phyloP scores from a whole-genome alignment of 2,329 filamentous ascomycete species.

The Trichoderma oligosporum region DNA sequence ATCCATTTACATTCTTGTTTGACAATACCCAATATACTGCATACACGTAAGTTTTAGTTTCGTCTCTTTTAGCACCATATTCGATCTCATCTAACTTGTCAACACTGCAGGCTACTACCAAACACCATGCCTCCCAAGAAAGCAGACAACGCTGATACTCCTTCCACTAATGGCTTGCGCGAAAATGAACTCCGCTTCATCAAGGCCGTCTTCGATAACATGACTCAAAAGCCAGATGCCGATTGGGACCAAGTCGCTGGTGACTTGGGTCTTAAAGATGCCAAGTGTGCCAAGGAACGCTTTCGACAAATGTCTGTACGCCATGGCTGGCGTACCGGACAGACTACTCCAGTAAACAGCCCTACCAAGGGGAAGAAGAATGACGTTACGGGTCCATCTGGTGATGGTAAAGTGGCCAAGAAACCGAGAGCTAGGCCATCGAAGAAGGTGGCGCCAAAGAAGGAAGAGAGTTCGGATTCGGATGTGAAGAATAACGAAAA shows the following conservation, averaged over 20 bases:
- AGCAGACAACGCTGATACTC: constrained; percentile 21
- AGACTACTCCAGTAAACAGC: constrained; percentile 17
- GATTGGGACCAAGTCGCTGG: constrained; percentile 40
- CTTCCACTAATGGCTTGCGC: constrained; percentile 29
- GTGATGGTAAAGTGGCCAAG: constrained; percentile 32
- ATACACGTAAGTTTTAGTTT: not conserved
- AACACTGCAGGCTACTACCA: not conserved
- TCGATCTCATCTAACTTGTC: not conserved
- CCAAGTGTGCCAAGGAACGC: constrained; percentile 41
- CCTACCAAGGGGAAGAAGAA: constrained; percentile 31
- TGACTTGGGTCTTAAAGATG: constrained; percentile 38
- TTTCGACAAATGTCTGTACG: constrained; percentile 40
- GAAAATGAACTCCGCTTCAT: constrained; percentile 38
- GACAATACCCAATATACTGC: no score
- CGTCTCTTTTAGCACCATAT: not conserved
- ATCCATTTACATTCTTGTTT: not conserved
- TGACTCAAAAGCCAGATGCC: constrained; percentile 39
- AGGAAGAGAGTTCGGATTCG: constrained; percentile 20
- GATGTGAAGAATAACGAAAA: constrained; percentile 20
- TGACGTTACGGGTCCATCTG: constrained; percentile 20
- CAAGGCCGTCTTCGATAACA: constrained; percentile 41
- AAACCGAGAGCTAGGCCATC: constrained; percentile 29
- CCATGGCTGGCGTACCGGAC: constrained; percentile 37
- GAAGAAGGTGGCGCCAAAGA: constrained; percentile 33
- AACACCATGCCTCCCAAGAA: constrained; percentile 35